phyloP scores from a whole-genome alignment of 2,329 filamentous ascomycete genomes.

The Fusarium paranaense region DNA sequence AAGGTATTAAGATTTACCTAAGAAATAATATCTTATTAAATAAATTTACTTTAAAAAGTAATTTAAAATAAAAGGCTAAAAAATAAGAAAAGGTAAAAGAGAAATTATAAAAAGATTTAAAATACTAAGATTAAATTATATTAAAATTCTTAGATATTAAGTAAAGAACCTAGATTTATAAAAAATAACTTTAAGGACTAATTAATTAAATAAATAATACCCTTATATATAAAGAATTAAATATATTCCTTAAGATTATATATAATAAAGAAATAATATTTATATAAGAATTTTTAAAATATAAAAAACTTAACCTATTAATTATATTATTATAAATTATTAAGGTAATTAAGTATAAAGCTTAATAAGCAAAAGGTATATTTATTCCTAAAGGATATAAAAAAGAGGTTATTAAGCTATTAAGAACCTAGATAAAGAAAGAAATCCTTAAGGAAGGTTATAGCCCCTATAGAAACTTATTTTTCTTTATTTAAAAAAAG shows the following conservation, averaged over 20 bases:
- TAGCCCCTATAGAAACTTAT: not conserved
- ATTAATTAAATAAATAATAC: not conserved
- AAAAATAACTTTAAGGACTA: not conserved
- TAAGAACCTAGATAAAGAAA: not conserved
- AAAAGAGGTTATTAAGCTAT: not conserved
- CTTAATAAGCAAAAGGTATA: too few relatives aligned
- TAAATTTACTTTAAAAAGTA: not conserved
- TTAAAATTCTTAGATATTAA: not conserved
- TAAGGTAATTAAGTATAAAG: not conserved
- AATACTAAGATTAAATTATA: not conserved
- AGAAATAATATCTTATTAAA: not conserved
- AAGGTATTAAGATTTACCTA: not conserved
- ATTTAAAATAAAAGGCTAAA: not conserved
- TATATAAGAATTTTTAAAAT: not conserved
- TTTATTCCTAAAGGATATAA: not conserved
- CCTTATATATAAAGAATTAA: not conserved
- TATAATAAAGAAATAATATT: not conserved
- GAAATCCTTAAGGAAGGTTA: not conserved
- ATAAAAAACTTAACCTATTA: too few relatives aligned
- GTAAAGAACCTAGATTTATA: not conserved
- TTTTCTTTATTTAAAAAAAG: not conserved
- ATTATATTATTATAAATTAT: too few relatives aligned
- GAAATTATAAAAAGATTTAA: not conserved
- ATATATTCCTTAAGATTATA: not conserved
- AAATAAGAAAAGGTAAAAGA: not conserved